A percentile compares a stretch with the other conserved stretches of the same genome.
phyloP scores from a whole-genome alignment of 2,329 filamentous ascomycete genomes.

The Diaporthe sp. region DNA sequence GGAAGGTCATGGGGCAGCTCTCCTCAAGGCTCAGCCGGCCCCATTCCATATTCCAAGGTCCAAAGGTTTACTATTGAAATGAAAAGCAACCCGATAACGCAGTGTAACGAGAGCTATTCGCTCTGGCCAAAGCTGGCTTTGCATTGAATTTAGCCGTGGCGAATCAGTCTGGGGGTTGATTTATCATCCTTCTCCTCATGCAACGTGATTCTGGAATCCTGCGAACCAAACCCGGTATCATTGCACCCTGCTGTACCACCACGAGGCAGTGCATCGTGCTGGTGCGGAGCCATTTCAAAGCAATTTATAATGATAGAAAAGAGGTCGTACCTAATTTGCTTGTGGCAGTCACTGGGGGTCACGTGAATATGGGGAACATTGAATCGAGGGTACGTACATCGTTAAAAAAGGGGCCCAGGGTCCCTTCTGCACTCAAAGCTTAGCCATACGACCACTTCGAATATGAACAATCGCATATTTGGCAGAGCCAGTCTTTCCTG shows the following conservation, averaged over 20 bases:
- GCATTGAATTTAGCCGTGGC: background rate
- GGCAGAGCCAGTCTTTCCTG: no score
- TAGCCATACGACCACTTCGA: no score
- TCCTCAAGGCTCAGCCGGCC: background rate
- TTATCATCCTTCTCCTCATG: constrained; percentile 1
- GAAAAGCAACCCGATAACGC: background rate
- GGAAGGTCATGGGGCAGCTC: background rate
- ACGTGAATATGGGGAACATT: no score
- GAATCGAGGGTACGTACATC: no score
- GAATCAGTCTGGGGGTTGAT: background rate
- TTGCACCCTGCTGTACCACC: background rate
- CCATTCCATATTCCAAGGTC: background rate
- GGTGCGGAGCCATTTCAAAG: background rate
- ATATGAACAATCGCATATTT: no score
- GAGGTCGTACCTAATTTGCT: background rate
- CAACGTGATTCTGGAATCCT: constrained; percentile 6
- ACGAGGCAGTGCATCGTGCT: background rate
- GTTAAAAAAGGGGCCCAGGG: no score
- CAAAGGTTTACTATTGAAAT: background rate
- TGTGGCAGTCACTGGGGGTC: no score
- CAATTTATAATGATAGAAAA: background rate
- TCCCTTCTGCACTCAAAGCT: no score
- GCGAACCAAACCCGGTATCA: background rate
- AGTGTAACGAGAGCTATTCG: background rate
- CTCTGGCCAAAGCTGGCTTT: background rate